A percentile compares a stretch with the other conserved stretches of the same genome.
phyloP scores from a whole-genome alignment of 805 yeast species.

The Groenewaldozyma salmanticensis region DNA sequence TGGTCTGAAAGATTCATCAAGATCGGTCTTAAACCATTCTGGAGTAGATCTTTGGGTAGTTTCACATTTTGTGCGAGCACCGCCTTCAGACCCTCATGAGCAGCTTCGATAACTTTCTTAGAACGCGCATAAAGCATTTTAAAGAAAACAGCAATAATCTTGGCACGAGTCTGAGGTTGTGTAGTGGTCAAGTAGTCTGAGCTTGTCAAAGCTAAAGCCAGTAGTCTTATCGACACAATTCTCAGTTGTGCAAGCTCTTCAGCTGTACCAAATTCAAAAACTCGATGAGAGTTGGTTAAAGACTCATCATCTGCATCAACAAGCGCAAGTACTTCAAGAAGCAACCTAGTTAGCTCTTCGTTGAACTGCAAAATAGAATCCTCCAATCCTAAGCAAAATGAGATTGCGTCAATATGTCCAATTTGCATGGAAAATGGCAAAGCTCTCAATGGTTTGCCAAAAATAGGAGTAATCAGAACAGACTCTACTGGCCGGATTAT shows the following conservation, averaged over 20 bases:
- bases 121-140: conserved; percentile 83
- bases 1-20: conserved; percentile 91
- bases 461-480: conserved; percentile 80
- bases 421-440: conserved; percentile 98
- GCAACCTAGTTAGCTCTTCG: conserved; percentile 76
- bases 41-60: conserved; percentile 88
- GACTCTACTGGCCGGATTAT: conserved; percentile 78
- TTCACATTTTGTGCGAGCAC: conserved; percentile 80
- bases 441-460: conserved; percentile 94
- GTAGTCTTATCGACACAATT: conserved; percentile 77
- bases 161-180: conserved; percentile 50
- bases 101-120: conserved; percentile 82
- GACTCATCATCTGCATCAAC: conserved; percentile 98
- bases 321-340: conserved; percentile 83
- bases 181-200: conserved; percentile 74
- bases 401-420: conserved; percentile 95
- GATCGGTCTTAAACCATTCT: conserved; percentile 92
- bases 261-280: conserved; percentile 77
- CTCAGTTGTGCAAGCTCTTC: conserved; percentile 81
- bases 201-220: conserved; percentile 74
- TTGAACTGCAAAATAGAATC: conserved; percentile 75
- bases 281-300: conserved; percentile 74
- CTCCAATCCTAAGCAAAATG: conserved; percentile 76
- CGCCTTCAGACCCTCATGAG: conserved; percentile 76
- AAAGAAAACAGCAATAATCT: conserved; percentile 88